phyloP scores from a whole-genome alignment of 2,329 filamentous ascomycete genomes.

The Fusarium floridanum region DNA sequence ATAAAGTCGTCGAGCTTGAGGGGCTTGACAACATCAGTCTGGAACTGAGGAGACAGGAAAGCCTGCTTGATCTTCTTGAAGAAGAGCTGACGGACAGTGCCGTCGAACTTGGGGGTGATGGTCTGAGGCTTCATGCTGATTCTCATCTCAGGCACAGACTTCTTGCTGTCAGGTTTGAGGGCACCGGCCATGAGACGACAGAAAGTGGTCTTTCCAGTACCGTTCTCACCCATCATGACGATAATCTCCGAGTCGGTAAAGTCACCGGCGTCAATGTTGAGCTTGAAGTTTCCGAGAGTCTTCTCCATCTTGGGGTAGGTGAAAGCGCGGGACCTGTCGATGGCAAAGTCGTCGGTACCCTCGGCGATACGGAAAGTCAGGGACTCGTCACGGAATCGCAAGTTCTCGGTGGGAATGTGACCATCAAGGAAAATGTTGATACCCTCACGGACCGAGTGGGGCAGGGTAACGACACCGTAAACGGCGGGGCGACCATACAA shows the following conservation, averaged over 20 bases:
- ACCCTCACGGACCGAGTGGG: slow-evolving; percentile 95
- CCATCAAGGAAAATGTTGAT: slow-evolving; percentile 99
- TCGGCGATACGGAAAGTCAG: slow-evolving; percentile 95
- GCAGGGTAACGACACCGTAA: slow-evolving; percentile 97
- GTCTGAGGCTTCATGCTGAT: slow-evolving; percentile 99
- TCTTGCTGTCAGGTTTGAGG: slow-evolving; percentile 86
- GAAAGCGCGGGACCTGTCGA: slow-evolving; percentile 88
- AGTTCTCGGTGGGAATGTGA: slow-evolving; percentile 97
- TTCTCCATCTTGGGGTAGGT: slow-evolving; percentile 92
- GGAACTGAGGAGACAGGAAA: slow-evolving; percentile 97
- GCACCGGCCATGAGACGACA: slow-evolving; percentile 95
- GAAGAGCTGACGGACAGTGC: slow-evolving; percentile 96
- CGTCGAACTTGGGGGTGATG: slow-evolving; percentile 97
- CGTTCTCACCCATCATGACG: slow-evolving; percentile 99
- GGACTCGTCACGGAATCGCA: slow-evolving; percentile 97
- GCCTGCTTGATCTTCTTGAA: slow-evolving; percentile 99
- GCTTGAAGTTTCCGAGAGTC: slow-evolving; percentile 88
- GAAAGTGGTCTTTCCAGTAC: slow-evolving; percentile 99
- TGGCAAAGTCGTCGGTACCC: slow-evolving; percentile 86
- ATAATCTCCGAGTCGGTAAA: slow-evolving; percentile 99
- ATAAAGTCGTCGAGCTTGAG: slow-evolving; percentile 99
- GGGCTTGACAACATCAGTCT: slow-evolving; percentile 99
- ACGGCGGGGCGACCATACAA: slow-evolving; percentile 96
- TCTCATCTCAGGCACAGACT: slow-evolving; percentile 90
- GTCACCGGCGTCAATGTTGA: slow-evolving; percentile 82